A percentile compares a stretch with the other conserved stretches of the same genome.
Evolutionary conservation across 1,284 basidiomycete species (phyloP).

Genomic region (Abortiporus biennis): DNA sequence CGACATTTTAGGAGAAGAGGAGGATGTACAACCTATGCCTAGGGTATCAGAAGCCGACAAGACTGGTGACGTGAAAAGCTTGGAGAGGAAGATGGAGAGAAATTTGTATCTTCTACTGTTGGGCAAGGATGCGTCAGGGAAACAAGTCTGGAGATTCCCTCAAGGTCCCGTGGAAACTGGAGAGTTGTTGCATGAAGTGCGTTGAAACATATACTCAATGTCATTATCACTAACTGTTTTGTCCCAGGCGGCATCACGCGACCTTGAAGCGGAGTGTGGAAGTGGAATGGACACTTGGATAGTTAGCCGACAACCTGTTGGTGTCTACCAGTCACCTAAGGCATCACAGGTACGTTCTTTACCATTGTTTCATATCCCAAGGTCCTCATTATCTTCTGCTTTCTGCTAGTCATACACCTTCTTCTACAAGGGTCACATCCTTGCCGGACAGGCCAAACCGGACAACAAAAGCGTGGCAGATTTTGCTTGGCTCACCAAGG

Average conservation of each 20-base stretch:
- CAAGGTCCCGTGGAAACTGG: conserved; percentile 56
- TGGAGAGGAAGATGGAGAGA: conserved; percentile 79
- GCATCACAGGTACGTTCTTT: conserved; percentile 20
- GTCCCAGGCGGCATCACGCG: conserved; percentile 59
- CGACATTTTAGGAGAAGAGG: conserved; percentile 40
- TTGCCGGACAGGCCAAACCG: conserved; percentile 69
- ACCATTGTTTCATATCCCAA: not conserved
- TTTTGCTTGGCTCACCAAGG: conserved; percentile 88
- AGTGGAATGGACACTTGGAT: conserved; percentile 78
- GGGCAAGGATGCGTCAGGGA: conserved; percentile 38
- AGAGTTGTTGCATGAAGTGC: conserved; percentile 67
- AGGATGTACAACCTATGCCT: conserved; percentile 54
- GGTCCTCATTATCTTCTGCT: too few relatives aligned
- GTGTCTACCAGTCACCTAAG: conserved; percentile 48
- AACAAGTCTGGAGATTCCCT: conserved; percentile 77
- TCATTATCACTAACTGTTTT: not conserved
- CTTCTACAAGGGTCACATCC: conserved; percentile 81
- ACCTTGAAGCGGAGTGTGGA: conserved; percentile 64
- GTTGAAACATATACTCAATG: conserved; percentile 18
- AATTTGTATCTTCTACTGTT: conserved; percentile 84
- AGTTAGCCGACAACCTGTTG: conserved; percentile 70
- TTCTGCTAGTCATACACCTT: conserved; percentile 38
- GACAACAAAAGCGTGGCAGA: conserved; percentile 51
- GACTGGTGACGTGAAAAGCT: conserved; percentile 57
- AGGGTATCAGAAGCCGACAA: conserved; percentile 60